Conservation (phyloP, 1,284 basidiomycete genomes). For the Trichosporon sp. region DNA sequence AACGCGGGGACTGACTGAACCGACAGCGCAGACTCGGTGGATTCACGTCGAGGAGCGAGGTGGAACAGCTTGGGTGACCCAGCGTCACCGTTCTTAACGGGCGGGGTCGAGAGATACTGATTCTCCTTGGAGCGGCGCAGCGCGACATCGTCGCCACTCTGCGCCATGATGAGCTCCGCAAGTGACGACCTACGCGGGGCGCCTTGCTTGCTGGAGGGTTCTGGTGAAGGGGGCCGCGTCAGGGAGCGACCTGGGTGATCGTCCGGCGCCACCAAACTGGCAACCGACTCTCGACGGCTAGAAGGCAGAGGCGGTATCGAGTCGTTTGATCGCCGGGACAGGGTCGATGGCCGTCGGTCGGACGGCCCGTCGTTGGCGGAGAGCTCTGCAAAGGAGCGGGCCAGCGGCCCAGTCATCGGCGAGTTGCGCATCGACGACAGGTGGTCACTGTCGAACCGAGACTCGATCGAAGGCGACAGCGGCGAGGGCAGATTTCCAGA, state of each 20-base stretch:
- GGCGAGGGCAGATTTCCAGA: constrained; percentile 21
- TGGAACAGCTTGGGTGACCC: constrained; percentile 1
- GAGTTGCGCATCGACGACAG: constrained; percentile 25
- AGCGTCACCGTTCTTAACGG: constrained; percentile 1
- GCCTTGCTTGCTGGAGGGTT: constrained; percentile 14
- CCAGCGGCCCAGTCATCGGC: constrained; percentile 37
- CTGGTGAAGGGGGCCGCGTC: constrained; percentile 31
- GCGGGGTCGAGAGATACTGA: not conserved
- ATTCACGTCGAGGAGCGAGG: constrained; percentile 26
- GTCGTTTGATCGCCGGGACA: constrained; percentile 18
- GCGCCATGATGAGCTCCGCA: constrained; percentile 40
- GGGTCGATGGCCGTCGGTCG: constrained; percentile 22
- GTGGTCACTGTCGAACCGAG: constrained; percentile 10
- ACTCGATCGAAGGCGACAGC: constrained; percentile 14
- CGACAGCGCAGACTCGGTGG: constrained; percentile 26
- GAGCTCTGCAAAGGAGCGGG: constrained; percentile 40
- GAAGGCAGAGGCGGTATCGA: constrained; percentile 10
- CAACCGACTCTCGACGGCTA: not conserved
- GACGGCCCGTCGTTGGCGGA: constrained; percentile 26
- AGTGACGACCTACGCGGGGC: constrained; percentile 31
- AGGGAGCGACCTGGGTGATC: constrained; percentile 12
- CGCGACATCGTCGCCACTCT: constrained; percentile 37
- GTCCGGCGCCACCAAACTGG: not conserved
- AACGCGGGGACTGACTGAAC: not conserved
- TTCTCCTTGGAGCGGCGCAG: constrained; percentile 13